Percentiles rank a stretch among this genome's conserved stretches.
These are phyloP conservation scores for Mycoemilia scoparia DNA, from an alignment of 192 early-diverging fungal genomes.

Conservation along the genomic window DNA sequence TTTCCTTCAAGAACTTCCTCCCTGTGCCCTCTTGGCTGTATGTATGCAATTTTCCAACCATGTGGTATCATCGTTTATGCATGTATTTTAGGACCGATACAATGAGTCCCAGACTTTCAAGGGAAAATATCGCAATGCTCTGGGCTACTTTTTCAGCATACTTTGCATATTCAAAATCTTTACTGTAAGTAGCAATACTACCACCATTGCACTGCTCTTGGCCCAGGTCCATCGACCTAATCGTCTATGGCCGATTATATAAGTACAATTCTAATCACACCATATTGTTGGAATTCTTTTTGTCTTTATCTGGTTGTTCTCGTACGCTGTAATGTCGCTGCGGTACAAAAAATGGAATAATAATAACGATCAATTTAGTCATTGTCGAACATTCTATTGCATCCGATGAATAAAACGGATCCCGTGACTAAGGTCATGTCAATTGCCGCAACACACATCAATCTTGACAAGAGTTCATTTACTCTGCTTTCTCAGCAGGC, in stretches of 20 bases:
- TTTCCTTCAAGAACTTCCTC: too few species aligned
- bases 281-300: too few species aligned
- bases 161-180: conserved; percentile 84
- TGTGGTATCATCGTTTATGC: too few species aligned
- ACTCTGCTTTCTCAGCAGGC: conserved; percentile 75
- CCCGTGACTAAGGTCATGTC: conserved; percentile 67
- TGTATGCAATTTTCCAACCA: too few species aligned
- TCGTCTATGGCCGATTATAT: too few species aligned
- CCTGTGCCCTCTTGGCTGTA: too few species aligned
- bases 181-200: too few species aligned
- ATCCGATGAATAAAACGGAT: conserved; percentile 52
- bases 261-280: too few species aligned
- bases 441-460: conserved; percentile 42
- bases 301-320: too few species aligned
- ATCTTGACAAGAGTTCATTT: conserved; percentile 29
- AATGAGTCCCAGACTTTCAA: conserved; percentile 47
- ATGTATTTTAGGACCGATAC: conserved; percentile 36
- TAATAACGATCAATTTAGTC: conserved; percentile 24
- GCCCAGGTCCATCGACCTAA: not conserved
- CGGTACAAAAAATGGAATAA: not conserved
- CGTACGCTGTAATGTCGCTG: too few species aligned
- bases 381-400: conserved; percentile 58
- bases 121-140: conserved; percentile 58
- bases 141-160: conserved; percentile 72
- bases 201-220: not conserved